Conservation (phyloP, 495 filamentous ascomycete species). For the Talaromyces ruber region DNA sequence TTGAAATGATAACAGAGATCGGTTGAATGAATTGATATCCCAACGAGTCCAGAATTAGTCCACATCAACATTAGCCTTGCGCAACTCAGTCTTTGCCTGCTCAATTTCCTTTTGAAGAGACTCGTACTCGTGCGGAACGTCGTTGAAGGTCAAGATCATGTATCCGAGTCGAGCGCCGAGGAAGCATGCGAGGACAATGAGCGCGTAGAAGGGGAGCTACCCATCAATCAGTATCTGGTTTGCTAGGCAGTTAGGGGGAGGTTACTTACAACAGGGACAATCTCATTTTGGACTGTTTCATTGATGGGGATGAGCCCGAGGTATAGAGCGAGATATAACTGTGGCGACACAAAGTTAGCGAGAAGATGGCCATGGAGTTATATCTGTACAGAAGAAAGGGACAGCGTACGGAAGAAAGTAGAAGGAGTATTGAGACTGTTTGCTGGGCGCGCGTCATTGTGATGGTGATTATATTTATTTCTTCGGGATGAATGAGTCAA, state of each 20-base stretch:
- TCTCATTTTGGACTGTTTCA: constrained; percentile 44
- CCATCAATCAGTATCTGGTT: neutral
- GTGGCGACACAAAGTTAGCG: constrained; percentile 7
- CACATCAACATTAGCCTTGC: constrained; percentile 38
- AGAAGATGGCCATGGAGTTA: neutral
- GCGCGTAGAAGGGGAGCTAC: constrained; percentile 83
- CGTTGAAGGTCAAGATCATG: constrained; percentile 92
- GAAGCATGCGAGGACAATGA: constrained; percentile 90
- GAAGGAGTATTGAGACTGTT: constrained; percentile 75
- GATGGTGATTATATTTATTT: neutral
- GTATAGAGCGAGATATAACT: constrained; percentile 86
- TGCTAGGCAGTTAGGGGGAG: constrained; percentile 3
- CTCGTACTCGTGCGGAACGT: constrained; percentile 83
- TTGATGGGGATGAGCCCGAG: constrained; percentile 81
- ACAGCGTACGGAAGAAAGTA: constrained; percentile 71
- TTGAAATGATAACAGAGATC: neutral
- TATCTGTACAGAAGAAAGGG: constrained; percentile 4
- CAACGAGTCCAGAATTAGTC: constrained; percentile 23
- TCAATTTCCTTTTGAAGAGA: constrained; percentile 69
- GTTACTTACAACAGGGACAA: constrained; percentile 43
- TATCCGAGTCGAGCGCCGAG: constrained; percentile 84
- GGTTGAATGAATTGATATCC: neutral
- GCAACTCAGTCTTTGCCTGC: constrained; percentile 41
- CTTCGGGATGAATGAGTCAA: neutral
- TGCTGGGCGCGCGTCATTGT: constrained; percentile 92